phyloP scores from a whole-genome alignment of 2,329 filamentous ascomycete genomes.

The Gnomoniopsis smithogilvyi region DNA sequence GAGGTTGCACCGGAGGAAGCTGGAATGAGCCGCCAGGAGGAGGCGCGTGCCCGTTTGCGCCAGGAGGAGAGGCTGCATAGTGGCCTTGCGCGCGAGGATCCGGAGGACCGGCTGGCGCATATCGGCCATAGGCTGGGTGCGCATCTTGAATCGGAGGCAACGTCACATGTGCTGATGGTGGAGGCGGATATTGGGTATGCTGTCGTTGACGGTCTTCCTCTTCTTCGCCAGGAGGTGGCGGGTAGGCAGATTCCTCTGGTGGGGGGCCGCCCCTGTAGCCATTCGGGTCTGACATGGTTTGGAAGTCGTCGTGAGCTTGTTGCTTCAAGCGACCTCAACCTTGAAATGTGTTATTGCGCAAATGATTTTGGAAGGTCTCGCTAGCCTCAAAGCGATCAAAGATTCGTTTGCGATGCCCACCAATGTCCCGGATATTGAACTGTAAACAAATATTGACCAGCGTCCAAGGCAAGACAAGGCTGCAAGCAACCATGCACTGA shows the following conservation, averaged over 20 bases:
- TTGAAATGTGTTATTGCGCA: neutral
- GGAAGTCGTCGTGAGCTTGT: neutral
- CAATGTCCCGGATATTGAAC: neutral
- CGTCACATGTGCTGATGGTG: conserved; percentile 41
- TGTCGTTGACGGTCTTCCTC: conserved; percentile 37
- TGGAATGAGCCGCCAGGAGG: conserved; percentile 21
- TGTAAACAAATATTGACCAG: neutral
- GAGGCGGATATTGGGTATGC: conserved; percentile 25
- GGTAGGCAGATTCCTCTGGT: conserved; percentile 39
- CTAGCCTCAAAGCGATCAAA: neutral
- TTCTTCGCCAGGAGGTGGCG: conserved; percentile 38
- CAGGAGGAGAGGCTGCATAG: conserved; percentile 23
- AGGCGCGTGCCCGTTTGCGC: conserved; percentile 44
- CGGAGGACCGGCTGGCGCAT: conserved; percentile 35
- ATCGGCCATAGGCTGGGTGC: conserved; percentile 32
- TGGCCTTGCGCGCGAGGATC: conserved; percentile 23
- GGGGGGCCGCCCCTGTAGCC: conserved; percentile 31
- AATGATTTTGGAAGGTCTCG: neutral
- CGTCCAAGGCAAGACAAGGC: neutral
- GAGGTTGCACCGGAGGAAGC: conserved; percentile 21
- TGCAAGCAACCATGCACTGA: neutral
- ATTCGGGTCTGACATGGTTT: conserved; percentile 36
- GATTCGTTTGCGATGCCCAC: conserved; percentile 1
- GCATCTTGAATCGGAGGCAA: conserved; percentile 50
- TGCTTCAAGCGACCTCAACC: neutral